Percentiles rank a stretch among this genome's conserved stretches.
These are phyloP conservation scores for Saccharomycopsis selenospora DNA, from an alignment of 805 yeast species.

Conservation along the genomic window DNA sequence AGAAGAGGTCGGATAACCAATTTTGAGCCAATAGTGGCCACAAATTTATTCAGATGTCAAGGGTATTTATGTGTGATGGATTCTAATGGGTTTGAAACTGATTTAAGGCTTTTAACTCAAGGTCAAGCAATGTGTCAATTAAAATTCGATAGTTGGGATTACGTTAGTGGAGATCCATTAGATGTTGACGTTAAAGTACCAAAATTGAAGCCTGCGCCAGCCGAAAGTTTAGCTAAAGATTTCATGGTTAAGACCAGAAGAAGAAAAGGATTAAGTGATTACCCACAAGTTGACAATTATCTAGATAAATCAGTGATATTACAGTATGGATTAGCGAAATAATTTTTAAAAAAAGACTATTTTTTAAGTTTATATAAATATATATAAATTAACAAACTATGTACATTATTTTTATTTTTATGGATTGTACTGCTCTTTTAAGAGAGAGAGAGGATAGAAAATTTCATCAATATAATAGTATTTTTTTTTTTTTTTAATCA, in stretches of 20 bases:
- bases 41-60: slow-evolving; percentile 53
- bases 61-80: slow-evolving; percentile 85
- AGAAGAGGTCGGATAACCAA: slow-evolving; percentile 63
- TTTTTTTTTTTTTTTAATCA: too few species aligned
- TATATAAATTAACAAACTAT: too few species aligned
- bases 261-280: slow-evolving; percentile 77
- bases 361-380: too few species aligned
- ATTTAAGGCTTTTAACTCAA: slow-evolving; percentile 64
- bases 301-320: slow-evolving; percentile 3
- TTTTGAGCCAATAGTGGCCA: slow-evolving; percentile 57
- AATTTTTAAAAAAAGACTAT: too few species aligned
- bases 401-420: too few species aligned
- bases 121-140: slow-evolving; percentile 71
- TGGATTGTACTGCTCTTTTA: too few species aligned
- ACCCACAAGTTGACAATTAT: slow-evolving; percentile 44
- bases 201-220: slow-evolving; percentile 67
- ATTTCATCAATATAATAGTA: too few species aligned
- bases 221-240: slow-evolving; percentile 71
- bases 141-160: slow-evolving; percentile 63
- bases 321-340: not conserved
- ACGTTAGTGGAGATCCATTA: slow-evolving; percentile 88
- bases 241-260: slow-evolving; percentile 82
- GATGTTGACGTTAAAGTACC: slow-evolving; percentile 60
- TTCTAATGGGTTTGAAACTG: slow-evolving; percentile 83
- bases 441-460: too few species aligned